Evolutionary conservation across 148 eudicot species (phyloP), one percentile per base, ranked within the genome.

Genomic region (Cornus kousa): DNA sequence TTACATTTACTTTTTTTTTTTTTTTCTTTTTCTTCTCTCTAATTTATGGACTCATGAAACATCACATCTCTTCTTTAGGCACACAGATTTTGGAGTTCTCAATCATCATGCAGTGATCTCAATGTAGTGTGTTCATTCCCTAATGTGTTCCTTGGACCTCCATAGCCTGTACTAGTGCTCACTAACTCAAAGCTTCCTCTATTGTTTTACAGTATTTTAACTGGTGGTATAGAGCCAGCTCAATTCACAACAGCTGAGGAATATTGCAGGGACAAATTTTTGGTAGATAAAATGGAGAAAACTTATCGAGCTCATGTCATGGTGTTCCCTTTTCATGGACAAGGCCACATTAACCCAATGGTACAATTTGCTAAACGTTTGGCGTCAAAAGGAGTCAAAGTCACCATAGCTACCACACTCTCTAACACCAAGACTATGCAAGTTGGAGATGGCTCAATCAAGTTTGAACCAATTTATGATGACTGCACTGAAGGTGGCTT

Each of bases 401-500:
- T 71, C 74, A 71, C 60, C 0, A 19, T 23, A 22, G 33, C 74
- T 16, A 12, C 60, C 60, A 2, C 23, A n/a, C 60, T 71, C 17
- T 71, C 74, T 10, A 32, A 43, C 2, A 46, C 74, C 60, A 43
- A 71, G 33, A 71, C 74, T 57, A 24, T 46, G 59, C 32, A 32
- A n/a, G 33, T 12, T 23, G 43, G 33, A 22, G 9, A 19, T 43
- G 14, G 37, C 32, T 33, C 53, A 23, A n/a, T 76, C 4, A 17
- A 64, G 22, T 73, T 55, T 66, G 79, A 77, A 11, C 17, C 79
- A 31, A 68, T 77, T 48, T 77, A 53, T 57, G 79, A 77, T 50
- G 67, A 69, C 66, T 67, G 6, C 48, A 43, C 50, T 20, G 79
- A 77, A 77, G 79, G 79, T 32, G 79, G 79, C 16, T 39, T 67